phyloP scores from a whole-genome alignment of 441 rosid genomes.

The Melastoma candidum region DNA sequence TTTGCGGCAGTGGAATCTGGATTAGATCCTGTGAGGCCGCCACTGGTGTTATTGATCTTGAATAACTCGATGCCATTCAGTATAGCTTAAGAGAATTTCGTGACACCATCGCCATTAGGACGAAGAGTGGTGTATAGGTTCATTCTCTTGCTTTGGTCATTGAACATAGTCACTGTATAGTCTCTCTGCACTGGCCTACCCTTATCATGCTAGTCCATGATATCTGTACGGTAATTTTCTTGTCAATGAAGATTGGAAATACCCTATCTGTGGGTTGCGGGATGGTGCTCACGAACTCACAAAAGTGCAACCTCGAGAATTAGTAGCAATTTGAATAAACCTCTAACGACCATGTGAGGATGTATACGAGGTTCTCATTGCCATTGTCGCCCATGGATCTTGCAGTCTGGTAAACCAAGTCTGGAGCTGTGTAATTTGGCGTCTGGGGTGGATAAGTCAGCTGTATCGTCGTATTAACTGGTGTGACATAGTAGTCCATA shows the following conservation, averaged over 20 bases:
- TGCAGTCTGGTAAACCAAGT: slow-evolving; percentile 17
- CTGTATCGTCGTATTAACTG: accelerated
- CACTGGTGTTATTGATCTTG: slow-evolving; percentile 7
- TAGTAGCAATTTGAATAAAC: slow-evolving; percentile 32
- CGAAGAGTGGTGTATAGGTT: slow-evolving; percentile 21
- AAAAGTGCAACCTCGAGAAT: slow-evolving; percentile 39
- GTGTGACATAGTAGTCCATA: background rate
- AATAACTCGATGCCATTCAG: slow-evolving; percentile 48
- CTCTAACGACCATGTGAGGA: slow-evolving; percentile 28
- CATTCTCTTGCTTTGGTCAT: background rate
- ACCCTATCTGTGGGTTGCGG: background rate
- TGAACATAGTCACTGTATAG: slow-evolving; percentile 1
- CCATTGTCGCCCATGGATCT: slow-evolving; percentile 17
- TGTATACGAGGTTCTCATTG: slow-evolving; percentile 2
- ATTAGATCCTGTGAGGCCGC: slow-evolving; percentile 28
- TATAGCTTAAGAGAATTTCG: slow-evolving; percentile 13
- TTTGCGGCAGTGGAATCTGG: slow-evolving; percentile 9
- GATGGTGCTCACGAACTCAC: slow-evolving; percentile 14
- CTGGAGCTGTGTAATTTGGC: slow-evolving; percentile 28
- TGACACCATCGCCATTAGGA: accelerated
- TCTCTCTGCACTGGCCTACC: slow-evolving; percentile 24
- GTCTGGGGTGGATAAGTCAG: slow-evolving; percentile 12
- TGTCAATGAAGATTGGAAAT: slow-evolving; percentile 17
- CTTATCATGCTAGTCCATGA: slow-evolving; percentile 17
- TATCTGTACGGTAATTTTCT: slow-evolving; percentile 17